Base-by-base conservation (phyloP, 352 stramenopile genomes). In the Globisporangium takayamanum region DNA sequence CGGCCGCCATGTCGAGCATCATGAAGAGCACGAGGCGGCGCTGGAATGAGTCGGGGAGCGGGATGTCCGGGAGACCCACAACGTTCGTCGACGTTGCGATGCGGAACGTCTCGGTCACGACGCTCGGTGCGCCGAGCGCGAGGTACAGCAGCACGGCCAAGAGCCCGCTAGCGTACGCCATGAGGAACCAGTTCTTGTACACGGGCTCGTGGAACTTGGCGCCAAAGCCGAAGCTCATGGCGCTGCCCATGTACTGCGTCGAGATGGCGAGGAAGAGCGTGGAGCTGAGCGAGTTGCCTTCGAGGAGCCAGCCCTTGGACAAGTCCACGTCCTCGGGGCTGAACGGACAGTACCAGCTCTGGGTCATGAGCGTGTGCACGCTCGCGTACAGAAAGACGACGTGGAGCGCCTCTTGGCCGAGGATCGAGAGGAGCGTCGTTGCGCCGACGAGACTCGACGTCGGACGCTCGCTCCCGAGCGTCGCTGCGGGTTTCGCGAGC, bases 361-460 rank as follows among this genome's bases (percentile, higher is more conserved):
- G 49, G 20, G 28, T 60, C 50, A 66, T 66, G 22, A 80, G 61
- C 42, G 63, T 51, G 46, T 50, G 50, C 3, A 80, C 39, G 28
- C 55, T 49, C 18, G 50, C 16, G 44, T 76, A 70, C 4, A 84
- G 61, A 60, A 85, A 88, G 4, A 73, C 12, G 42, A 83, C 63
- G 55, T 89, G 74, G 55, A 85, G 74, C 16, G 59, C 20, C 20
- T 76, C 55, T 48, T 87, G 62, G 39, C 78, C 78, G 20, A 80
- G 58, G 20, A 69, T 52, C 50, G 65, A 82, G 2, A 65, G 45
- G 8, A 87, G 18, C 16, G 79, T 88, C 22, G 71, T 69, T 0
- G 64, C 41, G 18, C 81, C 78, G 50, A 91, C 57, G 55, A 91
- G 54, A 25, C 70, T 85, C 10, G 74, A 72, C 48, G 76, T 89